Evolutionary conservation across 805 yeast genomes (phyloP), one percentile per base, ranked within the genome.

Genomic region (Nakazawaea molendinolei): DNA sequence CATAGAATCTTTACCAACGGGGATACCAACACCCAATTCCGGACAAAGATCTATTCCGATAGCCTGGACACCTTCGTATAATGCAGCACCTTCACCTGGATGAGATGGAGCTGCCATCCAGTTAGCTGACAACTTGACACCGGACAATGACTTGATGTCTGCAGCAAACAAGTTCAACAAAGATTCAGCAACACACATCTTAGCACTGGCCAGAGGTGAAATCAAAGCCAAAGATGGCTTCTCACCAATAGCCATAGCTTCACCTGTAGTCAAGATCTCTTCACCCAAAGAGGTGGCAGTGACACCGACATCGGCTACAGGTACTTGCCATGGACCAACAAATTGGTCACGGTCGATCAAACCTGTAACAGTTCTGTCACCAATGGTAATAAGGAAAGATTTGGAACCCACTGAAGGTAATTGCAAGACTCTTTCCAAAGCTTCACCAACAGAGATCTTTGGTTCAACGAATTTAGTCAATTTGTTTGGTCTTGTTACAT

Each of bases 301-400:
- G 36, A 92, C 96, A 63, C 95, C 97, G 38, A 89, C 97, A 56
- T 92, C 97, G 13, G 97, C 92, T 22, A 92, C 97, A 33, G 99
- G 98, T 8, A 84, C 92, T 69, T 92, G 99, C 97, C 97, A 92
- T 55, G 97, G 97, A 26, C 98, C 98, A 42, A 92, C 97, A 79
- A 89, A 79, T 66, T 92, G 98, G 59, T 92, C 98, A 57, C 98
- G 79, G 52, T 94, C 97, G 43, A 92, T 81, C 49, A 92, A 72
- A 38, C 98, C 98, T 20, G 97, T 90, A 44, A 92, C 92, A n/a
- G 94, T 73, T 63, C 98, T 80, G 62, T 92, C 98, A 61, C 96
- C 98, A 55, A 92, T 92, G n/a, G 97, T 92, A 55, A 92, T 84
- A 53, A 92, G 69, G 69, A 92, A 92, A 34, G 82, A 79, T 65